Conservation (phyloP, 495 filamentous ascomycete species). For the Xylaria cubensis region DNA sequence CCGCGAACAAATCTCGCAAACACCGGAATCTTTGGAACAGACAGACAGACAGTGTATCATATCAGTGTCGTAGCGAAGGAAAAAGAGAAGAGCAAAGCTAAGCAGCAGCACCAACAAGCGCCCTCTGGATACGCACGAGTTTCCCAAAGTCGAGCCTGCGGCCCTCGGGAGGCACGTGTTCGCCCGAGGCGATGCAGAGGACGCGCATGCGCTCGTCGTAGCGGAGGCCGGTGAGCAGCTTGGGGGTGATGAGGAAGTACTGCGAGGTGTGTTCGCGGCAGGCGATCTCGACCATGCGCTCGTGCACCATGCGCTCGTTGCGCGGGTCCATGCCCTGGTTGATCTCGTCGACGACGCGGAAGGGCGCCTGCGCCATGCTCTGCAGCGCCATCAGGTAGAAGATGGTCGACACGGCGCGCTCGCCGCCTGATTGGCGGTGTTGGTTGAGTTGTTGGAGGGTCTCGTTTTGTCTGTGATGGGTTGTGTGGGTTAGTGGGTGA, state of each 20-base stretch:
- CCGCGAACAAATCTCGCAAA: not conserved
- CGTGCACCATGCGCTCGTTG: slow-evolving; percentile 97
- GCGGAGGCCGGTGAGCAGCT: slow-evolving; percentile 81
- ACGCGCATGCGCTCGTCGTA: slow-evolving; percentile 93
- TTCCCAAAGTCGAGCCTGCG: slow-evolving; percentile 62
- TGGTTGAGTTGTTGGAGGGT: slow-evolving; percentile 81
- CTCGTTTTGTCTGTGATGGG: slow-evolving; percentile 71
- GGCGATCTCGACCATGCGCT: slow-evolving; percentile 93
- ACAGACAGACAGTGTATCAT: not conserved
- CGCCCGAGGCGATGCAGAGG: slow-evolving; percentile 90
- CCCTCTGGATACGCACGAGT: slow-evolving; percentile 55
- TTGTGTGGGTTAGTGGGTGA: slow-evolving; percentile 11
- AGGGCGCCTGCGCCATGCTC: slow-evolving; percentile 91
- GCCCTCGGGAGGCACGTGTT: slow-evolving; percentile 74
- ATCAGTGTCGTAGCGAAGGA: not conserved
- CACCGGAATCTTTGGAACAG: not conserved
- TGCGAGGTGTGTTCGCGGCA: slow-evolving; percentile 74
- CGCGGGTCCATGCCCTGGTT: slow-evolving; percentile 99
- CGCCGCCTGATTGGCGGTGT: slow-evolving; percentile 94
- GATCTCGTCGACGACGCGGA: slow-evolving; percentile 99
- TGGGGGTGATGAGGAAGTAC: slow-evolving; percentile 99
- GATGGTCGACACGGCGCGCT: slow-evolving; percentile 95
- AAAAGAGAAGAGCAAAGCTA: not conserved
- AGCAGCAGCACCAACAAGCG: slow-evolving; percentile 38
- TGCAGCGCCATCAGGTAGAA: slow-evolving; percentile 99